Conservation (phyloP, 129 eudicot genomes). For the Calendula officinalis region DNA sequence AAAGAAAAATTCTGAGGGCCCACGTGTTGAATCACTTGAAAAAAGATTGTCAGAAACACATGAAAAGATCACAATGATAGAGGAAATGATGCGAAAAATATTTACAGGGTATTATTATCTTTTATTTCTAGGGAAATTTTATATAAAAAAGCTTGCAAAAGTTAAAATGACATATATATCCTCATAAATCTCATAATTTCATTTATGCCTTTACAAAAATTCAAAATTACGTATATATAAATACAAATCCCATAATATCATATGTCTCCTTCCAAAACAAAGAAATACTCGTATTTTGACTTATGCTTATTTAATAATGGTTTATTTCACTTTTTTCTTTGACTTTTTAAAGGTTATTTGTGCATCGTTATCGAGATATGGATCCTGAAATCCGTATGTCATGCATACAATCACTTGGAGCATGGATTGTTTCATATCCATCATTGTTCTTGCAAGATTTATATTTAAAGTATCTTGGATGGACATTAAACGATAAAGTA, state of each 20-base stretch:
- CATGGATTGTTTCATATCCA: constrained; percentile 91
- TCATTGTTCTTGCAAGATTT: constrained; percentile 91
- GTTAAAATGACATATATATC: too few relatives aligned
- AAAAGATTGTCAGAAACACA: constrained; percentile 73
- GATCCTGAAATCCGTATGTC: constrained; percentile 94
- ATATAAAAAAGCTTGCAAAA: neutral
- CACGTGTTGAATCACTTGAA: constrained; percentile 80
- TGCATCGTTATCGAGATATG: constrained; percentile 95
- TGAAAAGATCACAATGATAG: constrained; percentile 81
- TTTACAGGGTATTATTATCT: constrained; percentile 66
- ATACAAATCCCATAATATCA: too few relatives aligned
- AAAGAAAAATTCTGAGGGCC: constrained; percentile 75
- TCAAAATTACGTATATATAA: too few relatives aligned
- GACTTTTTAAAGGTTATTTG: constrained; percentile 91
- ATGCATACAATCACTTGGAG: constrained; percentile 92
- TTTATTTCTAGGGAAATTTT: neutral
- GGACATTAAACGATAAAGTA: constrained; percentile 98
- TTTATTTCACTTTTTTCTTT: constrained; percentile 23
- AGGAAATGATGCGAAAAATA: constrained; percentile 92
- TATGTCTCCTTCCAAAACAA: too few relatives aligned
- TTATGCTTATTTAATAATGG: constrained; percentile 9
- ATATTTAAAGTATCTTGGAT: constrained; percentile 96
- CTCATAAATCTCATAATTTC: too few relatives aligned
- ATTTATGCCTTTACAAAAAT: too few relatives aligned
- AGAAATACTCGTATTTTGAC: neutral